phyloP scores from a whole-genome alignment of 805 yeast genomes.

The Pichia insulana region DNA sequence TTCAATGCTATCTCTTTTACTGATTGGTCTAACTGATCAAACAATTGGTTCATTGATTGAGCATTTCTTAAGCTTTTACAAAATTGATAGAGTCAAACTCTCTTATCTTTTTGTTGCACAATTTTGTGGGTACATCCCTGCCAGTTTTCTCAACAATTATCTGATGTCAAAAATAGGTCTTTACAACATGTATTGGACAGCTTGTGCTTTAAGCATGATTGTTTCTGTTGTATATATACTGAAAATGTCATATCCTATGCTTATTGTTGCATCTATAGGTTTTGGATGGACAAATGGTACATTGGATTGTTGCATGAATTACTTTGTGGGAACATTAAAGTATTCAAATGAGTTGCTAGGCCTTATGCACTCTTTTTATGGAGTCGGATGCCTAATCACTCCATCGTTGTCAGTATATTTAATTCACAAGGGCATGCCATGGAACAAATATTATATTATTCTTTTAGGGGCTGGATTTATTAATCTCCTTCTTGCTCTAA shows the following conservation, averaged over 20 bases:
- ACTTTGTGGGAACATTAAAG: constrained; percentile 40
- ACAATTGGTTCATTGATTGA: constrained; percentile 54
- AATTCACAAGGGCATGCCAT: constrained; percentile 29
- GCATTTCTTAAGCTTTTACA: constrained; percentile 37
- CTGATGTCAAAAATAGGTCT: constrained; percentile 40
- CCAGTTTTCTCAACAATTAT: constrained; percentile 41
- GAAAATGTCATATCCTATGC: constrained; percentile 34
- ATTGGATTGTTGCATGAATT: constrained; percentile 46
- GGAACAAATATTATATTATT: constrained; percentile 40
- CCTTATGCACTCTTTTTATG: constrained; percentile 43
- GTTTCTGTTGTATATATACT: constrained; percentile 26
- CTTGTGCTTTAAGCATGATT: constrained; percentile 9
- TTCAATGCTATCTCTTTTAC: constrained; percentile 31
- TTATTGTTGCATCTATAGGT: constrained; percentile 32
- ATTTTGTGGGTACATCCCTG: constrained; percentile 44
- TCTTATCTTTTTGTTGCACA: constrained; percentile 45
- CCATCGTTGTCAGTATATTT: constrained; percentile 38
- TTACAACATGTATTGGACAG: constrained; percentile 33
- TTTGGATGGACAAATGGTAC: constrained; percentile 51
- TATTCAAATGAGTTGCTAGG: constrained; percentile 45
- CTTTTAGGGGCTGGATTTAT: constrained; percentile 24
- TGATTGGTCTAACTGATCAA: constrained; percentile 53
- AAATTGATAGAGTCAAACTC: constrained; percentile 38
- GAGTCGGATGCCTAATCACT: constrained; percentile 44
- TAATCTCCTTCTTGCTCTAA: constrained; percentile 19